Percentiles rank a stretch among this genome's conserved stretches.
Evolutionary conservation across 768 basidiomycete species (phyloP).

Genomic region (Boletus subparvulus): DNA sequence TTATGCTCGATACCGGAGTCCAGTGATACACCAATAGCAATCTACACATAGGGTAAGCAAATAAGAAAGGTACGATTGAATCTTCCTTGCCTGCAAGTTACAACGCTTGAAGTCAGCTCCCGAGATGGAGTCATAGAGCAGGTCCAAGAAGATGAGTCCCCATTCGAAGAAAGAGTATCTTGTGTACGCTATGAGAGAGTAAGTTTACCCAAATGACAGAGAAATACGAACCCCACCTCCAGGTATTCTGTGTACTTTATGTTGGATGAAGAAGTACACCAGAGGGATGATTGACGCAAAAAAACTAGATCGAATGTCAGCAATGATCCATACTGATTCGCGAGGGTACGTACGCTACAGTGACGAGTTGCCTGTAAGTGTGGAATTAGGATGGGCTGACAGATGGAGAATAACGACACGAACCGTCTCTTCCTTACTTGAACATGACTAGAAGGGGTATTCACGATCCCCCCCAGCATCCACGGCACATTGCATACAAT

Average conservation of each 20-base stretch:
- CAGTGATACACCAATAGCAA: constrained; percentile 30
- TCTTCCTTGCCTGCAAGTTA: constrained; percentile 48
- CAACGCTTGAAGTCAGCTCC: constrained; percentile 57
- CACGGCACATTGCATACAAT: constrained; percentile 84
- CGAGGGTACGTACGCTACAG: constrained; percentile 41
- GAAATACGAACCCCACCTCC: constrained; percentile 54
- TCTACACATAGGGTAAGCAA: constrained; percentile 8
- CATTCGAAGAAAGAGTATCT: constrained; percentile 87
- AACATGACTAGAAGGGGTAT: constrained; percentile 45
- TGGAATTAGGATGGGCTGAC: background rate
- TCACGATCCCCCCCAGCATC: constrained; percentile 73
- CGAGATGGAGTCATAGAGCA: constrained; percentile 69
- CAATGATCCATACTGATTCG: background rate
- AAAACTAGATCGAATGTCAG: constrained; percentile 49
- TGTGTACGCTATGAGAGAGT: constrained; percentile 65
- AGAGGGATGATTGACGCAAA: constrained; percentile 69
- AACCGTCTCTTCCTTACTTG: constrained; percentile 56
- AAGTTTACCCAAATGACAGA: background rate
- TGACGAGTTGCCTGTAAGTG: constrained; percentile 48
- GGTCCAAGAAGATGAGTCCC: constrained; percentile 72
- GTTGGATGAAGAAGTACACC: constrained; percentile 82
- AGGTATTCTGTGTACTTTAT: constrained; percentile 75
- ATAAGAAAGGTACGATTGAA: background rate
- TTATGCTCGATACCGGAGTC: constrained; percentile 23
- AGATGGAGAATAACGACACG: constrained; percentile 4